Conservation (phyloP, 495 filamentous ascomycete genomes). For the Viridothelium virens region DNA sequence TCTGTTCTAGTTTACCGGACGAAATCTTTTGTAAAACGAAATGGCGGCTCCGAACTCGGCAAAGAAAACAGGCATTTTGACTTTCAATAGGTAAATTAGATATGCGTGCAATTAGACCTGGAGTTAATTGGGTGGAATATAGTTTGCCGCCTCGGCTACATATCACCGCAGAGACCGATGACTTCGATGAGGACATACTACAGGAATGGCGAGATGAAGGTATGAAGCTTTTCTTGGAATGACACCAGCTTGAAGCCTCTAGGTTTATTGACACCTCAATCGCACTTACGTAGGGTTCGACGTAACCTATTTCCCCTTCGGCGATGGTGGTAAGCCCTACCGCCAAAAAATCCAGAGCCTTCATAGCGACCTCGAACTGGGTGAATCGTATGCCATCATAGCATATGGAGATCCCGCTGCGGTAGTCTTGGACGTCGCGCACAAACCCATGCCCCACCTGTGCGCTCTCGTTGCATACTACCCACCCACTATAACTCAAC, state of each 20-base stretch:
- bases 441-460: constrained; percentile 43
- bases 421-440: constrained; percentile 48
- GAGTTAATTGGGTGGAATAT: neutral
- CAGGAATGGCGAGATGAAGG: constrained; percentile 53
- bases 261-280: neutral
- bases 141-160: constrained; percentile 44
- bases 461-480: constrained; percentile 56
- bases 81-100: neutral
- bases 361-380: constrained; percentile 28
- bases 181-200: constrained; percentile 47
- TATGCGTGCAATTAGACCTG: neutral
- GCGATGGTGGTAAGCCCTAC: constrained; percentile 19
- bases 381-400: constrained; percentile 31
- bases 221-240: neutral
- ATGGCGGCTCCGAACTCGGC: neutral
- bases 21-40: neutral
- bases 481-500: constrained; percentile 46
- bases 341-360: constrained; percentile 14
- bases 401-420: constrained; percentile 49
- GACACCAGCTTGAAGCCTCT: neutral
- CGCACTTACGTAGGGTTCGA: constrained; percentile 19
- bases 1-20: neutral
- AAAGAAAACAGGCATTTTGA: neutral
- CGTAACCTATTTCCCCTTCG: constrained; percentile 19
- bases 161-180: constrained; percentile 48